phyloP scores from a whole-genome alignment of 164 flowering plant genomes.

The Macadamia integrifolia region DNA sequence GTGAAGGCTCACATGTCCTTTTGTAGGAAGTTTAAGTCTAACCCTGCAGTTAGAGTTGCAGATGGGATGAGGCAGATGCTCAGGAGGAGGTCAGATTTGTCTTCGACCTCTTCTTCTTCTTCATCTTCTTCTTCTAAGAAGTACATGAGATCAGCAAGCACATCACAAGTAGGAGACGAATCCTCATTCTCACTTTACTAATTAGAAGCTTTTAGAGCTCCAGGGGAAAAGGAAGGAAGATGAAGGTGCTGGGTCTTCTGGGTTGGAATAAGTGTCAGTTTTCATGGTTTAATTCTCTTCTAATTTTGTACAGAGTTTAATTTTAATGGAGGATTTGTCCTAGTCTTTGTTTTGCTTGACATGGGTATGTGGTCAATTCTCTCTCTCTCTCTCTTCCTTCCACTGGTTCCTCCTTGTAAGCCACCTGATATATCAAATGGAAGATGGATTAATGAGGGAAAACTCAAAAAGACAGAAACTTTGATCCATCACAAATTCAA shows the following conservation, averaged over 20 bases:
- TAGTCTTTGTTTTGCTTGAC: neutral
- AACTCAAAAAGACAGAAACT: too few relatives aligned
- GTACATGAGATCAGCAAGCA: slow-evolving; percentile 26
- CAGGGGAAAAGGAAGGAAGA: neutral
- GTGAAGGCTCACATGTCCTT: slow-evolving; percentile 68
- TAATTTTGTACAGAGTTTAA: slow-evolving; percentile 20
- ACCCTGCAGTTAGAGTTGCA: slow-evolving; percentile 65
- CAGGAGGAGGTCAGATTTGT: slow-evolving; percentile 50
- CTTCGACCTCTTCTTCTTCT: slow-evolving; percentile 19
- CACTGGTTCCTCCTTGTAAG: too few relatives aligned
- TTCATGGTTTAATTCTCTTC: slow-evolving; percentile 7
- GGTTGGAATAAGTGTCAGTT: slow-evolving; percentile 14
- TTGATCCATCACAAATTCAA: too few relatives aligned
- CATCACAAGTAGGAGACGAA: slow-evolving; percentile 17
- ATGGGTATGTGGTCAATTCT: too few relatives aligned
- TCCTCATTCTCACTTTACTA: slow-evolving; percentile 13
- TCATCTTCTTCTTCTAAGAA: slow-evolving; percentile 36
- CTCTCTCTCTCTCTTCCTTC: too few relatives aligned
- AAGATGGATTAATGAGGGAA: too few relatives aligned
- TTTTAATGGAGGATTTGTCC: slow-evolving; percentile 15
- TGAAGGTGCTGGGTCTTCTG: neutral
- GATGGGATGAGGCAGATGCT: slow-evolving; percentile 83
- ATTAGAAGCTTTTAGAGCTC: neutral
- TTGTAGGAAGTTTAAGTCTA: slow-evolving; percentile 57
- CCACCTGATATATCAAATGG: too few relatives aligned